Evolutionary conservation across 1,139 yeast species (phyloP).

Genomic region (Blastobotrys arbuscula): DNA sequence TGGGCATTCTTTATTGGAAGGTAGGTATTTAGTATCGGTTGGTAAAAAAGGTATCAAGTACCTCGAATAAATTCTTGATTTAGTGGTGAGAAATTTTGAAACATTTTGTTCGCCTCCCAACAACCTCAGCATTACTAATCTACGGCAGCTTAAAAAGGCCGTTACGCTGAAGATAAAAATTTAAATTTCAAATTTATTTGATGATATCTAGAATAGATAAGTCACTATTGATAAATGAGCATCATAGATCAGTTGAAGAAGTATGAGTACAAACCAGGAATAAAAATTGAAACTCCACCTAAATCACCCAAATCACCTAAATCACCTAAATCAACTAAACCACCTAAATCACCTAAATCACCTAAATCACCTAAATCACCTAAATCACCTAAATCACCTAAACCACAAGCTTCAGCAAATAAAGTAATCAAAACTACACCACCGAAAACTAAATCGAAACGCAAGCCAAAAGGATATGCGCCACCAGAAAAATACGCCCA

Average conservation of each 20-base stretch:
- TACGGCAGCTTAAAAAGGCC: too few relatives aligned
- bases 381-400: neutral
- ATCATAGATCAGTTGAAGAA: neutral
- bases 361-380: neutral
- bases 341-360: neutral
- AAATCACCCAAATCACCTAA: neutral
- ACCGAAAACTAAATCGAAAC: neutral
- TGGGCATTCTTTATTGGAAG: neutral
- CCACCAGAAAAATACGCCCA: conserved; percentile 27
- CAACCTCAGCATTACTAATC: too few relatives aligned
- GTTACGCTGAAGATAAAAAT: too few relatives aligned
- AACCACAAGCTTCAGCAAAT: neutral
- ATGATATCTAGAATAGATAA: too few relatives aligned
- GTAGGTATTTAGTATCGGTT: neutral
- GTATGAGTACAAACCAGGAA: conserved; percentile 4
- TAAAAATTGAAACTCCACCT: neutral
- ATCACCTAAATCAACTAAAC: neutral
- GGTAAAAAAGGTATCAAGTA: neutral
- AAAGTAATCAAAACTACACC: neutral
- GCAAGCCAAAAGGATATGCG: conserved; percentile 16
- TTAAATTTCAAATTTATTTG: too few relatives aligned
- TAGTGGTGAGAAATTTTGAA: too few relatives aligned
- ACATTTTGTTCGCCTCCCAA: too few relatives aligned
- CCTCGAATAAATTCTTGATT: too few relatives aligned
- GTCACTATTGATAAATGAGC: too few relatives aligned